Conservation (phyloP, 2,329 filamentous ascomycete genomes). For the Aspergillus fructus region DNA sequence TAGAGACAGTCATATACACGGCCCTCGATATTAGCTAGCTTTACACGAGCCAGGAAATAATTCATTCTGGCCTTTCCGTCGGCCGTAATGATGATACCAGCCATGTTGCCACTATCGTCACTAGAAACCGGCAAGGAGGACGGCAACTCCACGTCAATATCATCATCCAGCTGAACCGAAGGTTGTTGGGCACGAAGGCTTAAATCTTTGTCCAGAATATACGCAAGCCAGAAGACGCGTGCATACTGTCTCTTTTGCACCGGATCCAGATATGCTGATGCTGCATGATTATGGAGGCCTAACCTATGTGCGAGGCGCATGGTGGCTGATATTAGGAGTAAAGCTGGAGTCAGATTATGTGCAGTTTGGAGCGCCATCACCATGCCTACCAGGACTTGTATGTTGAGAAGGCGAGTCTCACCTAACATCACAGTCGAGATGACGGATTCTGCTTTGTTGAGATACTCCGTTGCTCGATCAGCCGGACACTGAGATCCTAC, state of each 20-base stretch:
- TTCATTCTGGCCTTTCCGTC: background rate
- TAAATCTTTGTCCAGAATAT: constrained; percentile 2
- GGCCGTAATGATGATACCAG: background rate
- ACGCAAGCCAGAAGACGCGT: constrained; percentile 1
- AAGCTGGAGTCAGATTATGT: background rate
- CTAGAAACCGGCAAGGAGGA: background rate
- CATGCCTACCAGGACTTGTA: background rate
- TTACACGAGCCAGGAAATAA: background rate
- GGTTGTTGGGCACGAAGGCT: background rate
- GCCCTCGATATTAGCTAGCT: background rate
- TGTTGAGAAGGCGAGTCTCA: background rate
- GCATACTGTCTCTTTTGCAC: background rate
- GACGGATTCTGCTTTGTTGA: background rate
- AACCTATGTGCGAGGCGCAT: background rate
- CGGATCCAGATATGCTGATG: background rate
- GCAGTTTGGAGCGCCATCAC: background rate
- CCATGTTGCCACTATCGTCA: background rate
- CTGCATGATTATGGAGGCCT: background rate
- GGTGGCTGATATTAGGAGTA: background rate
- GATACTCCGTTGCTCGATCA: background rate
- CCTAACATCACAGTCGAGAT: background rate
- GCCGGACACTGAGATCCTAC: background rate
- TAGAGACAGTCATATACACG: background rate
- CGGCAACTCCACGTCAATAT: background rate
- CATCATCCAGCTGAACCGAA: background rate